Base-by-base conservation (phyloP, 2,329 filamentous ascomycete genomes). In the Lasiodiplodia sp. region DNA sequence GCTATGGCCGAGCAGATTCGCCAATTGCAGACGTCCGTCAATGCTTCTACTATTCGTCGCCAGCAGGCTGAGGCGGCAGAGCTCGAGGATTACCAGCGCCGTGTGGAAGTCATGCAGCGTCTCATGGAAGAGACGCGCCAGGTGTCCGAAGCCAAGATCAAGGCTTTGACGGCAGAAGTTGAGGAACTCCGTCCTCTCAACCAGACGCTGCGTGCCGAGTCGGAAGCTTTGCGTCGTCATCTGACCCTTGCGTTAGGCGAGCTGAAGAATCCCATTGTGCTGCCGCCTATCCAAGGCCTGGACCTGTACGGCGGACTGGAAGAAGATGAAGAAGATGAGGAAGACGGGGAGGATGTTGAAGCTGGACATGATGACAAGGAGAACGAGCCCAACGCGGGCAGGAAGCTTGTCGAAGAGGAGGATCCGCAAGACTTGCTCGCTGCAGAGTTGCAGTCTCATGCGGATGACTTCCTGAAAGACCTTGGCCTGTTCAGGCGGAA, bases 1-100 rank as follows among this genome's bases (percentile, higher is more conserved):
- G 92, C 94, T 75, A 98, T 99, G 96, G 91, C 93, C 11, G 95
- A 97, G 76, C 96, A 96, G 72, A 99, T 99, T 73, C 92, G 94
- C 23, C 82, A 86, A 34, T 85, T 99, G 64, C 95, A 98, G 79
- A 86, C 97, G 71, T 93, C 84, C 64, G 87, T 90, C 71, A 89
- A 85, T 71, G 78, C 80, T 72, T 87, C 82, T 74, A 82, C 75
- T 51, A 75, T 78, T 71, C 88, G 85, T 73, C 88, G 86, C 65
- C 93, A 96, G 80, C 91, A 92, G 77, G 92, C 94, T 74, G 91
- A 89, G 72, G 92, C 94, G 71, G 93, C 96, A 78, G 91, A 91
- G 73, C 84, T 99, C 28, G 96, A 98, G 75, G 94, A 97, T 79
- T 99, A 98, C 80, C 96, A 99, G 83, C 90, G 90, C 72, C 92